Evolutionary conservation across 1,284 basidiomycete genomes (phyloP).

Genomic region (Puccinia horiana): DNA sequence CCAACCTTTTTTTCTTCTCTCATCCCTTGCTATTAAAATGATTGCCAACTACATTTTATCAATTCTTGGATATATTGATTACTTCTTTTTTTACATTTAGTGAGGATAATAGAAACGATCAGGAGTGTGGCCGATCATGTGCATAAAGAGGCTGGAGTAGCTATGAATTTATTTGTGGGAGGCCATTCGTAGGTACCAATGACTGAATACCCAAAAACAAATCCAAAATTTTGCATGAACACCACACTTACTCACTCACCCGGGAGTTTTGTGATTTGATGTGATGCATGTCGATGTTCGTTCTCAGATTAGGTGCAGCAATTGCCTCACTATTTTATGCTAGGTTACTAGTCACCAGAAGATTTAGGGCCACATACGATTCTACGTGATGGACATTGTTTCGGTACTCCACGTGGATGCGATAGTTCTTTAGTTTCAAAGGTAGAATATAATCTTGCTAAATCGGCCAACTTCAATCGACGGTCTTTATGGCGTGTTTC

Average conservation of each 20-base stretch:
- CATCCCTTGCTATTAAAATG: background rate
- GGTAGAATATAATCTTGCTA: conserved; percentile 31
- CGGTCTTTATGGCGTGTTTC: conserved; percentile 19
- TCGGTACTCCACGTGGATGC: conserved; percentile 38
- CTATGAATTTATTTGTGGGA: conserved; percentile 24
- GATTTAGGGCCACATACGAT: conserved; percentile 25
- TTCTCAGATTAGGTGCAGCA: conserved; percentile 15
- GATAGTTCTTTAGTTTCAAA: conserved; percentile 26
- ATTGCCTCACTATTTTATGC: conserved; percentile 37
- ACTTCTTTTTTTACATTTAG: background rate
- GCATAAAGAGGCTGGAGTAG: background rate
- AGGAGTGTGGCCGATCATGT: conserved; percentile 17
- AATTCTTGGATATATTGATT: background rate
- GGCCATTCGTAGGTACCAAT: conserved; percentile 39
- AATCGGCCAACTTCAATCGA: conserved; percentile 11
- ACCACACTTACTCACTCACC: too few relatives aligned
- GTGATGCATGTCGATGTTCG: too few relatives aligned
- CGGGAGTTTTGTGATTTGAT: too few relatives aligned
- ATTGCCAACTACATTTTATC: background rate
- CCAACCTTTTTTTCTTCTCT: background rate
- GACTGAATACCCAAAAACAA: background rate
- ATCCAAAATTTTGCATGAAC: too few relatives aligned
- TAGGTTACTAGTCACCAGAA: conserved; percentile 31
- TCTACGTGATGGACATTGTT: conserved; percentile 29
- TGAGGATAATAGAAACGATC: conserved; percentile 24